phyloP scores from a whole-genome alignment of 352 stramenopile genomes.

The Aphanomyces cochlioides region DNA sequence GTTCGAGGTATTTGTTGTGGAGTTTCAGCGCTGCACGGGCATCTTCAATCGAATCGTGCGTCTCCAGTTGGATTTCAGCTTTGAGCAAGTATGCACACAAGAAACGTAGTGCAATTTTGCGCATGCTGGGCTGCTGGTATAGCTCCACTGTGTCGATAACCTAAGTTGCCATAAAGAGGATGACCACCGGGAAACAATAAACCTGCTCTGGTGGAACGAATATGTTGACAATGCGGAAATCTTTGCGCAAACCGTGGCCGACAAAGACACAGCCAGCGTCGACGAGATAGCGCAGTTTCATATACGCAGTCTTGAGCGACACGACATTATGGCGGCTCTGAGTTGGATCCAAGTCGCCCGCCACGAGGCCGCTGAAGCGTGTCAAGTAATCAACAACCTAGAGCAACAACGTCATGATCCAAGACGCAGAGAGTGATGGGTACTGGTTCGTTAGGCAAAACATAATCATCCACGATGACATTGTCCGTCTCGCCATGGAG shows the following conservation, averaged over 20 bases:
- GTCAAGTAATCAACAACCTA: constrained; percentile 81
- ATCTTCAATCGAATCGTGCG: constrained; percentile 91
- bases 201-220: constrained; percentile 72
- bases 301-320: constrained; percentile 69
- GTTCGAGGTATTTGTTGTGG: constrained; percentile 68
- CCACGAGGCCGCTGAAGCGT: constrained; percentile 82
- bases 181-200: background rate
- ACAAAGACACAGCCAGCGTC: constrained; percentile 52
- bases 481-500: constrained; percentile 53
- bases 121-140: constrained; percentile 68
- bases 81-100: constrained; percentile 82
- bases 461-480: constrained; percentile 86
- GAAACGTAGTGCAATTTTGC: constrained; percentile 86
- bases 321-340: constrained; percentile 76
- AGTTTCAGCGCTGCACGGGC: constrained; percentile 71
- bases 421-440: background rate
- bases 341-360: constrained; percentile 73
- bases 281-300: constrained; percentile 85
- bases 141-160: constrained; percentile 90
- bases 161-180: background rate
- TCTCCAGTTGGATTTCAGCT: constrained; percentile 85
- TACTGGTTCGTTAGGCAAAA: constrained; percentile 79
- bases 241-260: constrained; percentile 68
- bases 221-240: constrained; percentile 88
- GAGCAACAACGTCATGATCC: background rate